Evolutionary conservation across 1,284 basidiomycete genomes (phyloP).

Genomic region (Limonomyces culmigenus): DNA sequence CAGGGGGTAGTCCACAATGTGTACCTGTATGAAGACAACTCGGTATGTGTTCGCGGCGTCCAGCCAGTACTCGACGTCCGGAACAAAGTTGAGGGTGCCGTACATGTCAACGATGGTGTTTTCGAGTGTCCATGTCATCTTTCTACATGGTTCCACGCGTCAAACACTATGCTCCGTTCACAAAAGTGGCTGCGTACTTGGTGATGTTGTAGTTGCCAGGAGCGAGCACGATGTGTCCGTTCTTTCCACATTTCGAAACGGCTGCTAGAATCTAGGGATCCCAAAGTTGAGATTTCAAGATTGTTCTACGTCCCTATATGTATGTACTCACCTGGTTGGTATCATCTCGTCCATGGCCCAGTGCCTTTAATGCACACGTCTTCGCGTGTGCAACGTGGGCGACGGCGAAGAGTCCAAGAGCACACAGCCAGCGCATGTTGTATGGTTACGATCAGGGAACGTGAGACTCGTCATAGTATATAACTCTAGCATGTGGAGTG

Average conservation of each 20-base stretch:
- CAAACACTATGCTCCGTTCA: background rate
- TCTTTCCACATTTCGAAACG: conserved; percentile 32
- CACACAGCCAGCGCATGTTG: too few species aligned
- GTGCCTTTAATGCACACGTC: conserved; percentile 19
- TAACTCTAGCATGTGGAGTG: too few species aligned
- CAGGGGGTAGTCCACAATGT: too few species aligned
- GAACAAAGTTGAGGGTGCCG: conserved; percentile 37
- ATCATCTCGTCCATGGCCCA: conserved; percentile 24
- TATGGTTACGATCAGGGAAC: too few species aligned
- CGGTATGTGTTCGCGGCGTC: conserved; percentile 36
- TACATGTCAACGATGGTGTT: conserved; percentile 33
- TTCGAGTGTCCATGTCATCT: conserved; percentile 44
- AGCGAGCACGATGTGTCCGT: conserved; percentile 27
- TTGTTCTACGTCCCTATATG: too few species aligned
- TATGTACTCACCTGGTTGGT: conserved; percentile 18
- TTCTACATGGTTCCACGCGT: conserved; percentile 16
- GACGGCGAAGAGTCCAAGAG: too few species aligned
- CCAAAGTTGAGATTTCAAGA: background rate
- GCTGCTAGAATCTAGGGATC: conserved; percentile 26
- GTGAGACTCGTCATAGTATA: too few species aligned
- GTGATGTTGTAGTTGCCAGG: conserved; percentile 34
- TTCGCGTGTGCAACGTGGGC: too few species aligned
- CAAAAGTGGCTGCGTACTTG: conserved; percentile 15
- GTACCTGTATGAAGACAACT: conserved; percentile 44
- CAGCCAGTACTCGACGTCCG: conserved; percentile 46